phyloP scores from a whole-genome alignment of 352 stramenopile genomes.

The Phytophthora quininea region DNA sequence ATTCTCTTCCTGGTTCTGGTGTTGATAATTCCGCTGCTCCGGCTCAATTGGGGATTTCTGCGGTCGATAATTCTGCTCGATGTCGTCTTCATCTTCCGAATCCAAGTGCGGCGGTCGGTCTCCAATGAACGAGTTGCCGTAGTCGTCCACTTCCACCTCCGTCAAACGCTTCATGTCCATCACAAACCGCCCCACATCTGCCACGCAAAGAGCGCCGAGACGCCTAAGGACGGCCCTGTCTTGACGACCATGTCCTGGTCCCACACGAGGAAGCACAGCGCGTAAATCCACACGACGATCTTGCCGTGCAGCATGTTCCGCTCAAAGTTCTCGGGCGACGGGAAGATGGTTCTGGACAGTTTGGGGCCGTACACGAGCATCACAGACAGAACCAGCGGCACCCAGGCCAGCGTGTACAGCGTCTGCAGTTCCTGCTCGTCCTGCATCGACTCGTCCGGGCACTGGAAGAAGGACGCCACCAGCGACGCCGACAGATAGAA shows the following conservation, averaged over 20 bases:
- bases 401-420: constrained; percentile 69
- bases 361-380: constrained; percentile 66
- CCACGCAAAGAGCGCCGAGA: constrained; percentile 68
- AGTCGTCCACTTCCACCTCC: constrained; percentile 66
- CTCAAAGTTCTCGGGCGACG: constrained; percentile 67
- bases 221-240: constrained; percentile 64
- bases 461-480: constrained; percentile 77
- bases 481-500: constrained; percentile 78
- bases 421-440: constrained; percentile 77
- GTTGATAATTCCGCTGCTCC: constrained; percentile 5
- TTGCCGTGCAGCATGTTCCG: constrained; percentile 72
- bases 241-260: constrained; percentile 79
- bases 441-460: constrained; percentile 43
- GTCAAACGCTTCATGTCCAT: constrained; percentile 78
- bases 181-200: constrained; percentile 74
- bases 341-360: constrained; percentile 42
- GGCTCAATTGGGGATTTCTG: not conserved
- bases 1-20: constrained; percentile 23
- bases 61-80: not conserved
- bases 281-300: constrained; percentile 71
- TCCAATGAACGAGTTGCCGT: constrained; percentile 45
- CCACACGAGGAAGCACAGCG: constrained; percentile 65
- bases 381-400: constrained; percentile 47
- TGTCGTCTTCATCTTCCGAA: not conserved
- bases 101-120: constrained; percentile 16